Evolutionary conservation across 2,329 filamentous ascomycete genomes (phyloP), one percentile per base, ranked within the genome.

Genomic region (Ascochyta clinopodiicola): DNA sequence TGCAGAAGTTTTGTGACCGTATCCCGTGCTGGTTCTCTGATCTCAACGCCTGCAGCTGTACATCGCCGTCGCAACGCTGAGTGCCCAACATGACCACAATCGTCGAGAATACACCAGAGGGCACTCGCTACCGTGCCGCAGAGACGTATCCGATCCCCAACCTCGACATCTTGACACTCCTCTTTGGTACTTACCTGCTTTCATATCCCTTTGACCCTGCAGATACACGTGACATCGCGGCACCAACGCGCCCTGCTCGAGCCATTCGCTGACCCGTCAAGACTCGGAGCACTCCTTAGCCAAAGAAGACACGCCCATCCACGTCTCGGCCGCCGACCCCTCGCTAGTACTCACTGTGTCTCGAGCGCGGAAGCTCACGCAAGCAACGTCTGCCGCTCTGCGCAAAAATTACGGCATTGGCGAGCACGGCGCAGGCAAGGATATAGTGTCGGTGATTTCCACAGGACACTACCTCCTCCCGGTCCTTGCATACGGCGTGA

Each of bases 321-420:
- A 88, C 66, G 77, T 80, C 38, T 84, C 86, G 61, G 86, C 86
- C 0, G 78, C 79, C 6, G 76, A 87, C 44, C 83, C 85, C 0
- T 75, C 74, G n/a, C 78, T 81, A 46, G 66, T 69, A 49, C 72
- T 88, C 51, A 88, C 81, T 42, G 86, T 84, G 66, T 73, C 78
- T 0, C 75, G 79, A 27, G 77, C 82, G 2, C 80, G 81, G 4
- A 63, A 68, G 9, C 74, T 84, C 10, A 80, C 82, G 9, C 79
- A 82, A 59, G 78, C 80, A 3, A 79, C 85, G 17, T 85, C 84
- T 4, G 75, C 84, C 61, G 81, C 84, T 15, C 76, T 89, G 1
- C 81, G 86, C n/a, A 69, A 74, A 24, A 66, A 77, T 21, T 87
- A 82, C 58, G 78, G 77, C 13, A 80, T 88, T 39, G 85, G 85